These are phyloP conservation scores for Colletotrichum ledebouriae DNA, from an alignment of 2,329 filamentous ascomycete species.

Conservation along the genomic window DNA sequence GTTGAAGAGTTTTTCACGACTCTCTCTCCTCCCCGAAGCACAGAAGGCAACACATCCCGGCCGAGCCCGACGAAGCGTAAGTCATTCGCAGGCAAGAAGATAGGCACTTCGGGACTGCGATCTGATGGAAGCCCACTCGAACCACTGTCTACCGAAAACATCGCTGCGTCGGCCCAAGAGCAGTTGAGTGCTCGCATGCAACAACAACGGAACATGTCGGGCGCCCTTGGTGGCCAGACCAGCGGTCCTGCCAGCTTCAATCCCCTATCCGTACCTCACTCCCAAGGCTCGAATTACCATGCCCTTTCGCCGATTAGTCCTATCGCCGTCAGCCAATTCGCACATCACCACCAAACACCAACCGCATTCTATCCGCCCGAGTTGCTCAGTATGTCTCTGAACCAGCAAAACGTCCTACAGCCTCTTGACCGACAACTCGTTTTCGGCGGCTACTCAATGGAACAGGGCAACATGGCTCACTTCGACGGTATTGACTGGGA, in stretches of 20 bases:
- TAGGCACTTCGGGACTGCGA: slow-evolving; percentile 35
- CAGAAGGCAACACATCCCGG: slow-evolving; percentile 50
- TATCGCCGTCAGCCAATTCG: slow-evolving; percentile 56
- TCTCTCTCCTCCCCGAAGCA: slow-evolving; percentile 74
- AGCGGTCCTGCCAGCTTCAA: slow-evolving; percentile 57
- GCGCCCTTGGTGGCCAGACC: slow-evolving; percentile 56
- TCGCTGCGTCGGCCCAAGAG: slow-evolving; percentile 53
- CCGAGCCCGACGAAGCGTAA: slow-evolving; percentile 52
- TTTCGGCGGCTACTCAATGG: slow-evolving; percentile 77
- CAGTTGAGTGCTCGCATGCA: slow-evolving; percentile 53
- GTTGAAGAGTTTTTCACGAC: slow-evolving; percentile 95
- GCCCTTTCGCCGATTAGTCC: slow-evolving; percentile 67
- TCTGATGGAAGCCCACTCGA: slow-evolving; percentile 44
- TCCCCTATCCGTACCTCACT: slow-evolving; percentile 56
- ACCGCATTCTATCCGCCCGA: slow-evolving; percentile 63
- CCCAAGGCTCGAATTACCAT: slow-evolving; percentile 59
- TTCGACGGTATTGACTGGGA: slow-evolving; percentile 62
- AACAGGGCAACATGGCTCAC: slow-evolving; percentile 55
- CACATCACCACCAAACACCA: slow-evolving; percentile 53
- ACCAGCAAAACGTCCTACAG: slow-evolving; percentile 69
- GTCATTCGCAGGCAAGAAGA: slow-evolving; percentile 53
- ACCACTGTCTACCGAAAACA: slow-evolving; percentile 44
- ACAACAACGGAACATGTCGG: slow-evolving; percentile 59
- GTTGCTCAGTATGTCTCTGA: slow-evolving; percentile 66
- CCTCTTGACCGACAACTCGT: slow-evolving; percentile 83